Conservation (phyloP, 2,329 filamentous ascomycete species). For the Ustulina deusta region DNA sequence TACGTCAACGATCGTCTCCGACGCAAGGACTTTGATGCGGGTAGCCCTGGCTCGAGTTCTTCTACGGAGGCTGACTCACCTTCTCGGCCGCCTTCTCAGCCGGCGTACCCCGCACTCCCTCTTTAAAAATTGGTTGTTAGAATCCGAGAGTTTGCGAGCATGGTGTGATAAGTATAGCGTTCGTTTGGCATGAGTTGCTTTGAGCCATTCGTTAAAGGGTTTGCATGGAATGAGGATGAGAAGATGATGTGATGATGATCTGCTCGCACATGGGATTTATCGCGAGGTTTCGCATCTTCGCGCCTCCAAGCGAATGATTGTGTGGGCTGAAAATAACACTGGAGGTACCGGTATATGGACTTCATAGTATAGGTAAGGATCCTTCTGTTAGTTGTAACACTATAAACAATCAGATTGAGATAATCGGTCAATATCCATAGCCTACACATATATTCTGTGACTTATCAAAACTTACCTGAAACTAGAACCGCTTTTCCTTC, state of each 20-base stretch:
- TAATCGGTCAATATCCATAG: not conserved
- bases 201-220: not conserved
- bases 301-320: not conserved
- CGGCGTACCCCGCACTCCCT: conserved; percentile 54
- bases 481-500: not conserved
- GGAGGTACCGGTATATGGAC: not conserved
- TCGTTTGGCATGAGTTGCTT: conserved; percentile 8
- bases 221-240: conserved; percentile 9
- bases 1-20: conserved; percentile 70
- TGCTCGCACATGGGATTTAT: not conserved
- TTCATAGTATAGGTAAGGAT: conserved; percentile 2
- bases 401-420: not conserved
- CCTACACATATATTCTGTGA: not conserved
- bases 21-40: conserved; percentile 63
- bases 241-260: conserved; percentile 22
- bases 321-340: not conserved
- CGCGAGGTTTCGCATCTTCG: not conserved
- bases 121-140: conserved; percentile 21
- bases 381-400: not conserved
- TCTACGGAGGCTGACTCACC: conserved; percentile 52
- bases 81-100: conserved; percentile 49
- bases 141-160: not conserved
- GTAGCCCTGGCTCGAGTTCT: conserved; percentile 50
- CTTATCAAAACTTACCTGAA: not conserved
- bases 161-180: conserved; percentile 1